These are phyloP conservation scores for Auriculariales sp. DNA, from an alignment of 768 basidiomycete species.

Conservation along the genomic window DNA sequence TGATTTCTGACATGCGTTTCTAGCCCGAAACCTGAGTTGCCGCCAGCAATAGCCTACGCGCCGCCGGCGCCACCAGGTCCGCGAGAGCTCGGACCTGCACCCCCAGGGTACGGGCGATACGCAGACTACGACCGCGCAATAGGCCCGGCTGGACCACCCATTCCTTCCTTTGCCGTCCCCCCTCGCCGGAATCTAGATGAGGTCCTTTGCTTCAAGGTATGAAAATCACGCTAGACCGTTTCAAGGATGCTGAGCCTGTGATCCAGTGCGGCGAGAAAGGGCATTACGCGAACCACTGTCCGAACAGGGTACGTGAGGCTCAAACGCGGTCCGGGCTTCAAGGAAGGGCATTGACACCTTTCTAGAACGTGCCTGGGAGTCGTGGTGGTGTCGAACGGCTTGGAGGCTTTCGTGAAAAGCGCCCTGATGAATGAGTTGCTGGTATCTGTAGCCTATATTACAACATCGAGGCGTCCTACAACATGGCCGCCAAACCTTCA, in stretches of 20 bases:
- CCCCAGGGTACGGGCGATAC: slow-evolving; percentile 80
- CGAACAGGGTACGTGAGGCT: no score
- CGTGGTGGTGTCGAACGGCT: slow-evolving; percentile 71
- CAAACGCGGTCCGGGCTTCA: no score
- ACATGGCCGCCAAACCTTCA: no score
- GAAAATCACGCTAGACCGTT: slow-evolving; percentile 8
- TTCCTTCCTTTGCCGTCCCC: slow-evolving; percentile 15
- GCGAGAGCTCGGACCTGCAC: slow-evolving; percentile 77
- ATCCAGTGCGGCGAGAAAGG: slow-evolving; percentile 78
- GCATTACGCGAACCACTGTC: slow-evolving; percentile 90
- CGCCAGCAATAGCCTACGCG: slow-evolving; percentile 59
- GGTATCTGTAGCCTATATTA: no score
- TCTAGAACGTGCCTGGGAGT: slow-evolving; percentile 83
- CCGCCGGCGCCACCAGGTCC: slow-evolving; percentile 61
- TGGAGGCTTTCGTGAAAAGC: no score
- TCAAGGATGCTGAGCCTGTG: slow-evolving; percentile 5
- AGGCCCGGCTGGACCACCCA: slow-evolving; percentile 19
- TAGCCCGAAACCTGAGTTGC: slow-evolving; percentile 68
- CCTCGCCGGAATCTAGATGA: slow-evolving; percentile 65
- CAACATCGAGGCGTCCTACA: no score
- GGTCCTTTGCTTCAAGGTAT: slow-evolving; percentile 77
- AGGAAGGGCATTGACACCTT: no score
- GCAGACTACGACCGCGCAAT: slow-evolving; percentile 50
- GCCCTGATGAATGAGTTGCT: no score
- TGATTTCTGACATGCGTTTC: no score